These are phyloP conservation scores for Lonicera japonica DNA, from an alignment of 129 eudicot species.

Conservation along the genomic window DNA sequence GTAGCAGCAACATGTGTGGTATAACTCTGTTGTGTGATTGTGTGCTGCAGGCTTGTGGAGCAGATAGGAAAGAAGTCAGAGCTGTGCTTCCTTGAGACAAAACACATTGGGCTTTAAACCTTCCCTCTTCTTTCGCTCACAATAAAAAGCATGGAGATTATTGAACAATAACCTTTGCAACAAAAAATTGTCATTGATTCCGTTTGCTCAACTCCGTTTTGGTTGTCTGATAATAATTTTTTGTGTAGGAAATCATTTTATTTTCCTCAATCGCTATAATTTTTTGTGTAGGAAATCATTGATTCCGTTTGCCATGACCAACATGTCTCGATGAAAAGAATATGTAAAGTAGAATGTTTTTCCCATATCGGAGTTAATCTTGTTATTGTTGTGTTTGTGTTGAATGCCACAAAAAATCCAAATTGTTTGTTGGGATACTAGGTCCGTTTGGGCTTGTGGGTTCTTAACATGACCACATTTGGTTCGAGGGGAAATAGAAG, in stretches of 20 bases:
- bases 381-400: too few relatives aligned
- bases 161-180: not conserved
- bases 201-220: not conserved
- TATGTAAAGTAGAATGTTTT: too few relatives aligned
- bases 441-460: too few relatives aligned
- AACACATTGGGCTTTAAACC: not conserved
- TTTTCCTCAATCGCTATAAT: not conserved
- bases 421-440: too few relatives aligned
- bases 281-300: not conserved
- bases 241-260: not conserved
- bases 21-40: not conserved
- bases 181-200: not conserved
- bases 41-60: constrained; percentile 71
- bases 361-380: too few relatives aligned
- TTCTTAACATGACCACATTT: too few relatives aligned
- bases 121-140: not conserved
- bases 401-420: too few relatives aligned
- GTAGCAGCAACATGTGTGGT: not conserved
- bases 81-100: constrained; percentile 60
- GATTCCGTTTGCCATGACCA: too few relatives aligned
- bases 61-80: constrained; percentile 82
- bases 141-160: constrained; percentile 4
- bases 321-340: too few relatives aligned
- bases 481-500: too few relatives aligned
- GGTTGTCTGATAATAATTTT: not conserved